A percentile compares a stretch with the other conserved stretches of the same genome.
Evolutionary conservation across 2,329 filamentous ascomycete species (phyloP).

Genomic region (Celoporthe dispersa): DNA sequence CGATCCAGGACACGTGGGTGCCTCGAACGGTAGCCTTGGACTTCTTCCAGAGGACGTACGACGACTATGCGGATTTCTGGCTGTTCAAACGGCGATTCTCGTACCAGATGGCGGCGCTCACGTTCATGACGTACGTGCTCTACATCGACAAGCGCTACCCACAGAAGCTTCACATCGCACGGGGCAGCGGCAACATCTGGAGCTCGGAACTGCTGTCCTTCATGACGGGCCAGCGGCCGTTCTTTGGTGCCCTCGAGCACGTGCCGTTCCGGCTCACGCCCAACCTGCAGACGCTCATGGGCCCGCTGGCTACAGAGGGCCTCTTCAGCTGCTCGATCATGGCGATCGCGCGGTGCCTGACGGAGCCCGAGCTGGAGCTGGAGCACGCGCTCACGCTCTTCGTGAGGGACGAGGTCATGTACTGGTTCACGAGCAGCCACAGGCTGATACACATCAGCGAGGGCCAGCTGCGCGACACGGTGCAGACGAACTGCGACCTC

Average conservation of each 20-base stretch:
- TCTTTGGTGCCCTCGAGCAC: constrained; percentile 93
- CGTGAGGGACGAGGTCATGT: constrained; percentile 96
- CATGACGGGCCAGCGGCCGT: constrained; percentile 81
- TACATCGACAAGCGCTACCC: constrained; percentile 97
- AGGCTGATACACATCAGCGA: constrained; percentile 63
- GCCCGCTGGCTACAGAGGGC: constrained; percentile 91
- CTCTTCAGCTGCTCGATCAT: constrained; percentile 96
- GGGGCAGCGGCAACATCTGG: constrained; percentile 91
- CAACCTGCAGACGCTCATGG: constrained; percentile 95
- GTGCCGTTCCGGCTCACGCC: constrained; percentile 97
- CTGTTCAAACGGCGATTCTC: constrained; percentile 96
- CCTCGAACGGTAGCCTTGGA: constrained; percentile 80
- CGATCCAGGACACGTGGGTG: constrained; percentile 93
- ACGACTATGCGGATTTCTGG: constrained; percentile 94
- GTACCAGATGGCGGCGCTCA: constrained; percentile 91
- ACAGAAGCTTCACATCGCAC: constrained; percentile 91
- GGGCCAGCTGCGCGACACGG: constrained; percentile 68
- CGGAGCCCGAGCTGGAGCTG: constrained; percentile 86
- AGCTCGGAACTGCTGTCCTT: constrained; percentile 90
- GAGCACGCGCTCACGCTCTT: constrained; percentile 94
- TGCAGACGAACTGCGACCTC: constrained; percentile 75
- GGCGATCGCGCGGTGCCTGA: constrained; percentile 93
- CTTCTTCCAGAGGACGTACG: constrained; percentile 88
- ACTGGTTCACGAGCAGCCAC: constrained; percentile 87
- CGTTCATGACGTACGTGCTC: constrained; percentile 98